Conservation (phyloP, 768 basidiomycete genomes). For the Hygrocybe punicea region DNA sequence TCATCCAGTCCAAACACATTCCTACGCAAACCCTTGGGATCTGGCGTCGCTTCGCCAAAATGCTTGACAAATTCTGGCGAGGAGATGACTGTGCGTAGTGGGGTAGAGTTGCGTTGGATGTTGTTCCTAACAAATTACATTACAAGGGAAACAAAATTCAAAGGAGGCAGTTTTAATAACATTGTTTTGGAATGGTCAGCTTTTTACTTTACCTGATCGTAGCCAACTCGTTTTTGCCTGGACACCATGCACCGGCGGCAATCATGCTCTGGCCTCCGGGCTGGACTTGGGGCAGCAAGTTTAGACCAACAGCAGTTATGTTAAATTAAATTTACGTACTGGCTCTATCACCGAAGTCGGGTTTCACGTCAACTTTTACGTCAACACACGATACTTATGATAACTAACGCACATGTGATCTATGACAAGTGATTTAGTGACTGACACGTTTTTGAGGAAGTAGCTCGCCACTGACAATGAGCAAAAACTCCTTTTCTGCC, state of each 20-base stretch:
- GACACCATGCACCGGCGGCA: conserved; percentile 80
- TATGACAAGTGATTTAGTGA: conserved; percentile 25
- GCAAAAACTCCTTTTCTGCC: conserved; percentile 91
- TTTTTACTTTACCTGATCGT: conserved; percentile 60
- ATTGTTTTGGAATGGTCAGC: no score
- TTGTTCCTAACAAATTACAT: conserved; percentile 47
- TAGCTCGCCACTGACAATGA: conserved; percentile 75
- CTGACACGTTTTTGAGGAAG: no score
- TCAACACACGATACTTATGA: background rate
- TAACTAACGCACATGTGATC: conserved; percentile 56
- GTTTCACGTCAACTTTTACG: background rate
- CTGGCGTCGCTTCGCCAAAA: conserved; percentile 69
- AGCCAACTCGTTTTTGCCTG: conserved; percentile 72
- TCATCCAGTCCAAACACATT: conserved; percentile 88
- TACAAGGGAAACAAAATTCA: background rate
- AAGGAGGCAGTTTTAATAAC: no score
- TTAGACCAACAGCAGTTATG: background rate
- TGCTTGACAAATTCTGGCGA: conserved; percentile 65
- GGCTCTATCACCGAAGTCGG: conserved; percentile 4
- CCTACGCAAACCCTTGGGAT: conserved; percentile 57
- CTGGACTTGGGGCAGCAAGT: conserved; percentile 50
- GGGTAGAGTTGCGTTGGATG: conserved; percentile 56
- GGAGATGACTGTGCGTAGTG: conserved; percentile 65
- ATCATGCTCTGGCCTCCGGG: conserved; percentile 66
- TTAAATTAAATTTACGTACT: conserved; percentile 5